A percentile compares a stretch with the other conserved stretches of the same genome.
These are phyloP conservation scores for Aureobasidium sp. DNA, from an alignment of 2,329 filamentous ascomycete genomes.

Conservation along the genomic window DNA sequence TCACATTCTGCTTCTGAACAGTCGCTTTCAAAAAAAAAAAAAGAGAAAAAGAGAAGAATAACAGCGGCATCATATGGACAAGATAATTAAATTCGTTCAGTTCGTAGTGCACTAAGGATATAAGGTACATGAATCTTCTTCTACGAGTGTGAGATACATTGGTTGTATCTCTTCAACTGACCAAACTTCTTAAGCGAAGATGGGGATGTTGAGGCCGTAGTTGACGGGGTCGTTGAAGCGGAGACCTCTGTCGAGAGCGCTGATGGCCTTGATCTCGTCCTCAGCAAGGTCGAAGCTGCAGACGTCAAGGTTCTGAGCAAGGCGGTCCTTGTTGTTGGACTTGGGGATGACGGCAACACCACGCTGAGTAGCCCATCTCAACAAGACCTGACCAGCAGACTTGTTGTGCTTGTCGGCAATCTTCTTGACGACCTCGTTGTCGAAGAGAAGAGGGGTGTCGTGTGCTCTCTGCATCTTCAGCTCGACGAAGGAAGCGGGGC, in stretches of 20 bases:
- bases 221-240: constrained; percentile 72
- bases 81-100: not conserved
- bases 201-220: constrained; percentile 46
- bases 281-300: constrained; percentile 58
- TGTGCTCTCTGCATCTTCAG: constrained; percentile 64
- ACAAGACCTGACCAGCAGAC: constrained; percentile 70
- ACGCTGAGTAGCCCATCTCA: constrained; percentile 82
- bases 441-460: constrained; percentile 61
- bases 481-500: constrained; percentile 71
- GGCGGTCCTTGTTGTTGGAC: constrained; percentile 52
- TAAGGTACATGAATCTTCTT: not conserved
- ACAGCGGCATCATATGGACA: not conserved
- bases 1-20: not conserved
- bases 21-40: not conserved
- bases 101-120: constrained; percentile 9
- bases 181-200: constrained; percentile 41
- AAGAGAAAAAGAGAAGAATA: not conserved
- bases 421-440: constrained; percentile 57
- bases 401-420: constrained; percentile 65
- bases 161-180: not conserved
- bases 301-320: constrained; percentile 62
- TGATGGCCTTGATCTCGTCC: constrained; percentile 61
- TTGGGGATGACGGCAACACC: constrained; percentile 78
- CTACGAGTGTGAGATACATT: not conserved
- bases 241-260: constrained; percentile 56